phyloP scores from a whole-genome alignment of 2,329 filamentous ascomycete species.

The Phialocephala subalpina region DNA sequence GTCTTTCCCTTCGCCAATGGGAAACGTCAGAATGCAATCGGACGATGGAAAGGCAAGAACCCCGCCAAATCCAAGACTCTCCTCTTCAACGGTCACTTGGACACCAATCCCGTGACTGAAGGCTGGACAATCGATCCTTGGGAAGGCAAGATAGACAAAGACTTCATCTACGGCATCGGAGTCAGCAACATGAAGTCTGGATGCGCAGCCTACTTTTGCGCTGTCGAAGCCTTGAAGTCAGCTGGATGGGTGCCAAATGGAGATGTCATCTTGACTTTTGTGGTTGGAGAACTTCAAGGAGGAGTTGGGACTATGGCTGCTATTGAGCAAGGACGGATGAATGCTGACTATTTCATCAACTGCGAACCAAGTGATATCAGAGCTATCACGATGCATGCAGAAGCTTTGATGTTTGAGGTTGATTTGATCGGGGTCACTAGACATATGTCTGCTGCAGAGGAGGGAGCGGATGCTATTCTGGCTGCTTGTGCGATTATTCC shows the following conservation, averaged over 20 bases:
- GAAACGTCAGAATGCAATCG: constrained; percentile 12
- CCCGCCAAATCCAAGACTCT: background rate
- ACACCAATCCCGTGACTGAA: constrained; percentile 14
- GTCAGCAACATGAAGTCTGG: constrained; percentile 18
- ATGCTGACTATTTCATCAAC: constrained; percentile 15
- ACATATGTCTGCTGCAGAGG: constrained; percentile 14
- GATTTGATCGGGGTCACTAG: constrained; percentile 13
- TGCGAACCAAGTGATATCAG: constrained; percentile 17
- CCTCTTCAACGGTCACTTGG: constrained; percentile 12
- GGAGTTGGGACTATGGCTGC: constrained; percentile 13
- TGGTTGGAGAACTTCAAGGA: constrained; percentile 13
- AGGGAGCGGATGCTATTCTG: constrained; percentile 11
- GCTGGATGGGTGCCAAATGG: constrained; percentile 12
- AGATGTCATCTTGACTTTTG: constrained; percentile 13
- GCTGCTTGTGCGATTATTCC: constrained; percentile 11
- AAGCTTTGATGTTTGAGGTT: constrained; percentile 13
- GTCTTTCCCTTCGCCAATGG: background rate
- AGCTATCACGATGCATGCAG: constrained; percentile 14
- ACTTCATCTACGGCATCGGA: constrained; percentile 12
- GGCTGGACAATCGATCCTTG: constrained; percentile 14
- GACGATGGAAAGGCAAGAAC: constrained; percentile 12
- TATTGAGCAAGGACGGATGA: constrained; percentile 11
- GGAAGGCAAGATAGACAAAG: constrained; percentile 13
- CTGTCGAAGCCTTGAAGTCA: constrained; percentile 9
- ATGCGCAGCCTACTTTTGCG: constrained; percentile 12